Base-by-base conservation (phyloP, 2,329 filamentous ascomycete species). In the Leptosphaerulina australis region DNA sequence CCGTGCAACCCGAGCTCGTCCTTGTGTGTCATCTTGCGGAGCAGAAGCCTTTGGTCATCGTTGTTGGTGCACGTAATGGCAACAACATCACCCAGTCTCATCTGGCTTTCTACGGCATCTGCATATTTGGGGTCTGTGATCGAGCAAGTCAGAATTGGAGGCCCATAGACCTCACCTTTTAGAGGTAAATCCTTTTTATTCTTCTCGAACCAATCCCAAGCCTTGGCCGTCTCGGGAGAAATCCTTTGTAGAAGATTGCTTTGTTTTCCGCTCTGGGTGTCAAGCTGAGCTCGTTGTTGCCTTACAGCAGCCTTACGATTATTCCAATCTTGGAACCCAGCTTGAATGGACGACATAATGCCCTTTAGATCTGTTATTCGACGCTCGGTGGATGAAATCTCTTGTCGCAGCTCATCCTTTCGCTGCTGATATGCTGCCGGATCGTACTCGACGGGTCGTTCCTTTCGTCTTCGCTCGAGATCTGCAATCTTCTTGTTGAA, bases 191-290 rank as follows among this genome's bases (percentile, higher is more conserved):
- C 49, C 45, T 80, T 68, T 51, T 81, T 81, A 67, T 99, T 85
- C 2, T 84, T 71, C 65, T 90, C 82, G 41, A 97, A 81, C 92
- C 93, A 99, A 31, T 86, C 79, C 85, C 90, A 96, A 2, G 86
- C 91, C 58, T 69, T 77, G 9, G 82, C 81, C 2, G 88, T 84
- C 48, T 97, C 88, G 0, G 68, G 68, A 9, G 86, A 88, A 0
- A 81, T 12, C 5, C 68, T 78, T 43, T 77, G 78, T 45, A 99
- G 80, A 11, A 96, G 79, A 14, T 77, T 81, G 18, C 77, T 70
- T 17, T 56, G 71, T n/a, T 75, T 64, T 6, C 69, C 58, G 12
- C 79, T 74, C 33, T 75, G 71, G 4, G 65, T 70, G 35, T 67
- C 53, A 9, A 72, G 57, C 3, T 45, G 47, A 1, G 31, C 53